These are phyloP conservation scores for Apiotrichum gamsii DNA, from an alignment of 1,284 basidiomycete genomes.

Conservation along the genomic window DNA sequence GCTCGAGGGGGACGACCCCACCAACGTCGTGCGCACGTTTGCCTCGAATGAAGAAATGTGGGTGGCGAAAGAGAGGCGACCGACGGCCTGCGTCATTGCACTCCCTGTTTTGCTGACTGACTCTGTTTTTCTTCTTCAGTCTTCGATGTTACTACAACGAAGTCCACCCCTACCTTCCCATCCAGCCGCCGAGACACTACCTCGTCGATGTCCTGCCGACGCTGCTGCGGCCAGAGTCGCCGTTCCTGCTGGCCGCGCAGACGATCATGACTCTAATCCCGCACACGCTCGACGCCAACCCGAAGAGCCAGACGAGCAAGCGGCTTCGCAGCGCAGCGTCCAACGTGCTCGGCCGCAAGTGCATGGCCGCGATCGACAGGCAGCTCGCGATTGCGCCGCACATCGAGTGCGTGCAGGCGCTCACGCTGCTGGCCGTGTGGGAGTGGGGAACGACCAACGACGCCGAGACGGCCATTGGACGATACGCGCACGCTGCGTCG, in stretches of 20 bases:
- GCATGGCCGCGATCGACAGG: slow-evolving; percentile 20
- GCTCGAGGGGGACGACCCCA: slow-evolving; percentile 30
- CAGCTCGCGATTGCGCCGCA: slow-evolving; percentile 8
- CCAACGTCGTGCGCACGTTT: slow-evolving; percentile 35
- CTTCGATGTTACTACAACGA: slow-evolving; percentile 45
- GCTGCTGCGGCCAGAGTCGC: slow-evolving; percentile 32
- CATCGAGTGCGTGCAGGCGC: slow-evolving; percentile 42
- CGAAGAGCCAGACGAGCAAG: slow-evolving; percentile 35
- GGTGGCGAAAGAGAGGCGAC: slow-evolving; percentile 9
- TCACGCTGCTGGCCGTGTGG: slow-evolving; percentile 43
- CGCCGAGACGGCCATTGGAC: slow-evolving; percentile 24
- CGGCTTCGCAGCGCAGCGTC: slow-evolving; percentile 34
- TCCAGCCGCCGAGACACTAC: slow-evolving; percentile 41
- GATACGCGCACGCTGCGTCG: slow-evolving; percentile 32
- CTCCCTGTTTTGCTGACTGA: too few species aligned
- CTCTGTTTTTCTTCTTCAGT: too few species aligned
- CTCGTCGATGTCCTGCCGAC: slow-evolving; percentile 29
- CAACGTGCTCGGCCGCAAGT: slow-evolving; percentile 19
- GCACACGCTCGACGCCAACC: slow-evolving; percentile 38
- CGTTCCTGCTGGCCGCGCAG: slow-evolving; percentile 45
- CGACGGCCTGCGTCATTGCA: too few species aligned
- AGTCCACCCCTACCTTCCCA: slow-evolving; percentile 44
- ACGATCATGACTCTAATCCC: slow-evolving; percentile 44
- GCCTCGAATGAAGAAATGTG: slow-evolving; percentile 35
- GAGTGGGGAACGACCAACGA: slow-evolving; percentile 44